These are phyloP conservation scores for Halophytophthora batemanensis DNA, from an alignment of 352 stramenopile species.

Conservation along the genomic window DNA sequence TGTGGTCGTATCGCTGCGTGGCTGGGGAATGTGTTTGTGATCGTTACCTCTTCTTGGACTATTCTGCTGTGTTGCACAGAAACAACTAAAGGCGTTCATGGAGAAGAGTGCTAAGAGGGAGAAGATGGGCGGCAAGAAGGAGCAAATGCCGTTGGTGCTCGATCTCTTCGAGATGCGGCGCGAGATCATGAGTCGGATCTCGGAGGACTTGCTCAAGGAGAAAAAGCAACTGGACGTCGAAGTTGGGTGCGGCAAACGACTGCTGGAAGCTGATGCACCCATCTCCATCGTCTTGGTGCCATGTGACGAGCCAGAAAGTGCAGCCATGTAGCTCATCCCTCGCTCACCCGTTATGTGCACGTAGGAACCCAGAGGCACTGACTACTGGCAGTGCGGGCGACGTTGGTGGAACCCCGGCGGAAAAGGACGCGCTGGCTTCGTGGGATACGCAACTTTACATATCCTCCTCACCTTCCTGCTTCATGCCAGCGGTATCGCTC, in stretches of 20 bases:
- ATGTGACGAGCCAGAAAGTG: no score
- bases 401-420: constrained; percentile 12
- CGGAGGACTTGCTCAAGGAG: constrained; percentile 64
- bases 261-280: background rate
- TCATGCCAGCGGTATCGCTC: background rate
- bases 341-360: background rate
- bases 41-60: no score
- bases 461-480: constrained; percentile 26
- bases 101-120: constrained; percentile 62
- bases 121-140: constrained; percentile 48
- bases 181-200: constrained; percentile 69
- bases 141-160: constrained; percentile 33
- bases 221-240: constrained; percentile 66
- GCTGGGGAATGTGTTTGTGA: background rate
- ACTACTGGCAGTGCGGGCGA: constrained; percentile 8
- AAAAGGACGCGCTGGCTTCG: constrained; percentile 61
- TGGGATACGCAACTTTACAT: constrained; percentile 74
- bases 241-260: constrained; percentile 27
- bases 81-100: constrained; percentile 52
- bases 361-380: constrained; percentile 25
- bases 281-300: no score
- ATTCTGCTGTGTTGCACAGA: constrained; percentile 16
- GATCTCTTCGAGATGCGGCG: constrained; percentile 65
- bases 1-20: background rate
- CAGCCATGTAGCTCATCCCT: constrained; percentile 2